phyloP scores from a whole-genome alignment of 768 basidiomycete genomes.

The Scleroderma bovista region DNA sequence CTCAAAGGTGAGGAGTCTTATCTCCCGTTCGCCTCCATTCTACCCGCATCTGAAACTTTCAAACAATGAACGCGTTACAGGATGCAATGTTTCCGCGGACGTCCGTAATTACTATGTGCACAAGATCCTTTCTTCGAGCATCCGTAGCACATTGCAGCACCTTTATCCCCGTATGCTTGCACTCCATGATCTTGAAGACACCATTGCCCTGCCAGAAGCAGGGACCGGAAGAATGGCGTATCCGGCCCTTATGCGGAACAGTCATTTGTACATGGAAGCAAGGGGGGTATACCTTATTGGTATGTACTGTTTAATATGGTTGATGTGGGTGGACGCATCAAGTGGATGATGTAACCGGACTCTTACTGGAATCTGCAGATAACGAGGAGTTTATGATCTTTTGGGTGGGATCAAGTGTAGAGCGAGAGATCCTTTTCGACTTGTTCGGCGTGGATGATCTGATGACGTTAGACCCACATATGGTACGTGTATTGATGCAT shows the following conservation, averaged over 20 bases:
- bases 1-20: conserved; percentile 83
- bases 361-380: conserved; percentile 41
- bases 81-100: conserved; percentile 86
- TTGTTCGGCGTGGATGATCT: conserved; percentile 83
- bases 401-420: conserved; percentile 84
- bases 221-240: conserved; percentile 53
- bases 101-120: conserved; percentile 86
- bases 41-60: neutral
- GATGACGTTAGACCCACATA: conserved; percentile 56
- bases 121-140: conserved; percentile 62
- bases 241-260: conserved; percentile 76
- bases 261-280: conserved; percentile 83
- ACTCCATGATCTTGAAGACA: conserved; percentile 75
- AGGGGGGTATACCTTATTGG: conserved; percentile 92
- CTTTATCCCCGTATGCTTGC: conserved; percentile 88
- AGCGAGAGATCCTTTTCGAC: conserved; percentile 77
- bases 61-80: conserved; percentile 32
- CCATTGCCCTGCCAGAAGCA: conserved; percentile 62
- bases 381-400: conserved; percentile 85
- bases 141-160: conserved; percentile 65
- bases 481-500: conserved; percentile 49
- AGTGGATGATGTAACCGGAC: conserved; percentile 8
- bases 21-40: neutral
- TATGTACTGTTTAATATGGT: conserved; percentile 29
- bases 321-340: neutral